Conservation (phyloP, 2,329 filamentous ascomycete species). For the Botrytis cinerea region DNA sequence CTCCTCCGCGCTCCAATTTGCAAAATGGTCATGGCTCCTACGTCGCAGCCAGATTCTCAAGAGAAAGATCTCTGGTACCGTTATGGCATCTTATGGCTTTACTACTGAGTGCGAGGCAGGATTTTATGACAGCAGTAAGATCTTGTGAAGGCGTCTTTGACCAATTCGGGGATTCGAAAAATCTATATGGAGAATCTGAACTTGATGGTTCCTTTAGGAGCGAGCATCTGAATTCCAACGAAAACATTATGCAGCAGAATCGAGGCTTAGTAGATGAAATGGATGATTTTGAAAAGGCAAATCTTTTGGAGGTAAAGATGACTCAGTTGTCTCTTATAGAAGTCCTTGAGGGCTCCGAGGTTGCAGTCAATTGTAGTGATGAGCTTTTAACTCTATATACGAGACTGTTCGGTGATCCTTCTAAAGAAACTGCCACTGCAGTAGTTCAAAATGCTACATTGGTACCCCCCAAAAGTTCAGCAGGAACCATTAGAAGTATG, state of each 20-base stretch:
- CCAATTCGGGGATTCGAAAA: conserved; percentile 73
- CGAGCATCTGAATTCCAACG: conserved; percentile 61
- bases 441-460: neutral
- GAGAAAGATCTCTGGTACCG: conserved; percentile 69
- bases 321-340: conserved; percentile 86
- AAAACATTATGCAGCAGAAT: conserved; percentile 39
- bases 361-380: conserved; percentile 84
- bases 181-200: conserved; percentile 67
- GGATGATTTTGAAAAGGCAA: conserved; percentile 80
- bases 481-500: conserved; percentile 69
- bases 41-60: conserved; percentile 44
- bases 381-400: conserved; percentile 82
- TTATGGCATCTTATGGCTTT: conserved; percentile 91
- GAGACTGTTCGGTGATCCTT: conserved; percentile 71
- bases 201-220: conserved; percentile 56
- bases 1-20: conserved; percentile 52
- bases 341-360: conserved; percentile 76
- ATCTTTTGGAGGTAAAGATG: conserved; percentile 92
- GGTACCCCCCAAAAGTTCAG: conserved; percentile 64
- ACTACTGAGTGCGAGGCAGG: conserved; percentile 81
- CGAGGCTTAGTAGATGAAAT: conserved; percentile 72
- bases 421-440: conserved; percentile 38
- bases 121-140: conserved; percentile 76
- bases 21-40: conserved; percentile 36
- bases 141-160: conserved; percentile 91